These are phyloP conservation scores for Syncephalastrum racemosum DNA, from an alignment of 371 early-diverging fungal genomes.

Conservation along the genomic window DNA sequence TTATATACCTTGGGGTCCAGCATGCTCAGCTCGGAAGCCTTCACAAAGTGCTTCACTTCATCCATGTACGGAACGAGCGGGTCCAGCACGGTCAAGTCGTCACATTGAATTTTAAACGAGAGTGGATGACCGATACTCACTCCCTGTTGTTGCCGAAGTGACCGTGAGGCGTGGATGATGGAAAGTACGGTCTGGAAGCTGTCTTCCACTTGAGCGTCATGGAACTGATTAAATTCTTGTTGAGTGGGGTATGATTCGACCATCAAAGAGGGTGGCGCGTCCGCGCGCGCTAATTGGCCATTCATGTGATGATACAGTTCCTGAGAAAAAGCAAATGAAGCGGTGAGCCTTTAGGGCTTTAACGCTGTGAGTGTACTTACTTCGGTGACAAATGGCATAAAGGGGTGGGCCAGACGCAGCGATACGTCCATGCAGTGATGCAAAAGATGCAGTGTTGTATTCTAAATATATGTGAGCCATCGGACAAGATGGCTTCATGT, in stretches of 20 bases:
- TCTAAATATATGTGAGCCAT: conserved; percentile 14
- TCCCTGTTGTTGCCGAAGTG: conserved; percentile 63
- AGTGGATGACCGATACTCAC: conserved; percentile 50
- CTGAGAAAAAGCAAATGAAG: conserved; percentile 23
- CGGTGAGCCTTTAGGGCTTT: not conserved
- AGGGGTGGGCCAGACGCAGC: conserved; percentile 90
- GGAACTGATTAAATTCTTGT: conserved; percentile 28
- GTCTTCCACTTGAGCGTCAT: conserved; percentile 48
- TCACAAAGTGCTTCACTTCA: conserved; percentile 47
- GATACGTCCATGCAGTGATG: conserved; percentile 84
- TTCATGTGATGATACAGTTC: conserved; percentile 64
- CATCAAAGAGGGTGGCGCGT: conserved; percentile 52
- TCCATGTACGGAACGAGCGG: conserved; percentile 38
- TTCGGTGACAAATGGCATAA: conserved; percentile 99
- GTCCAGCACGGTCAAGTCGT: conserved; percentile 28
- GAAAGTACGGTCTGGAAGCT: conserved; percentile 57
- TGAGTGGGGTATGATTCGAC: conserved; percentile 50
- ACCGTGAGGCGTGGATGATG: conserved; percentile 65
- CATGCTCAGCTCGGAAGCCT: conserved; percentile 37
- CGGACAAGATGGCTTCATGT: conserved; percentile 22
- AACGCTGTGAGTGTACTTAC: conserved; percentile 57
- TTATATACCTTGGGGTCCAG: conserved; percentile 23
- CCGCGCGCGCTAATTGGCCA: conserved; percentile 16
- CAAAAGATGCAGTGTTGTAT: conserved; percentile 46
- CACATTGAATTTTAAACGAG: conserved; percentile 53